These are phyloP conservation scores for Mycena floridula DNA, from an alignment of 768 basidiomycete species.

Conservation along the genomic window DNA sequence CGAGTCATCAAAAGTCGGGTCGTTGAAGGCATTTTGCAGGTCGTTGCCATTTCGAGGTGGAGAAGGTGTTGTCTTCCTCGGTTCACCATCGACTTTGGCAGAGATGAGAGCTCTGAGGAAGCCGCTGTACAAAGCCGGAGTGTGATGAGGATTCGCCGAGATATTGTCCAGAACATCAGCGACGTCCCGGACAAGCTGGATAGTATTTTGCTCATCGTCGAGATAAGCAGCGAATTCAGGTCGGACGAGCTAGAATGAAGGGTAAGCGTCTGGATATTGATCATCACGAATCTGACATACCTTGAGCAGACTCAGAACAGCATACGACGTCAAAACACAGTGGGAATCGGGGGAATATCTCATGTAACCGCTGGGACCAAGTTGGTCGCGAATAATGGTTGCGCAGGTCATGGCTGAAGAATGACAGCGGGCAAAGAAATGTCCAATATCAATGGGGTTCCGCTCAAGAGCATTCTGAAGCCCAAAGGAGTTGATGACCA, in stretches of 20 bases:
- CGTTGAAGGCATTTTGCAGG: background rate
- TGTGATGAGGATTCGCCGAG: constrained; percentile 76
- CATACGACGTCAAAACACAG: constrained; percentile 90
- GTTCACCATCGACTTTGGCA: constrained; percentile 31
- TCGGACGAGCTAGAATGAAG: constrained; percentile 69
- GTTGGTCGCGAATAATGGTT: constrained; percentile 66
- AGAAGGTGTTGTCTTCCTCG: background rate
- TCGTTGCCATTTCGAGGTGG: background rate
- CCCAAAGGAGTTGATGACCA: constrained; percentile 94
- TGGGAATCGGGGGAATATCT: constrained; percentile 86
- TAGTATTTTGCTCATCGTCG: constrained; percentile 65
- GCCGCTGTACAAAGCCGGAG: constrained; percentile 82
- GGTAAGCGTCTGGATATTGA: constrained; percentile 1
- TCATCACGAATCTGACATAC: constrained; percentile 28
- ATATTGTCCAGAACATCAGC: constrained; percentile 74
- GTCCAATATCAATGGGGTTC: constrained; percentile 62
- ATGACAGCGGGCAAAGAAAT: constrained; percentile 81
- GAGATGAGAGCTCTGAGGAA: constrained; percentile 77
- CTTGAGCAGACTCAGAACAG: constrained; percentile 88
- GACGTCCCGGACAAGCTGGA: constrained; percentile 71
- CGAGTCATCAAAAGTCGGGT: constrained; percentile 12
- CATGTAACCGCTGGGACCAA: constrained; percentile 72
- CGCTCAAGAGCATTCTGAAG: constrained; percentile 93
- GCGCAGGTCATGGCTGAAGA: constrained; percentile 66
- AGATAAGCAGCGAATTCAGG: constrained; percentile 78